These are phyloP conservation scores for Agaricus sinodeliciosus DNA, from an alignment of 768 basidiomycete genomes.

Conservation along the genomic window DNA sequence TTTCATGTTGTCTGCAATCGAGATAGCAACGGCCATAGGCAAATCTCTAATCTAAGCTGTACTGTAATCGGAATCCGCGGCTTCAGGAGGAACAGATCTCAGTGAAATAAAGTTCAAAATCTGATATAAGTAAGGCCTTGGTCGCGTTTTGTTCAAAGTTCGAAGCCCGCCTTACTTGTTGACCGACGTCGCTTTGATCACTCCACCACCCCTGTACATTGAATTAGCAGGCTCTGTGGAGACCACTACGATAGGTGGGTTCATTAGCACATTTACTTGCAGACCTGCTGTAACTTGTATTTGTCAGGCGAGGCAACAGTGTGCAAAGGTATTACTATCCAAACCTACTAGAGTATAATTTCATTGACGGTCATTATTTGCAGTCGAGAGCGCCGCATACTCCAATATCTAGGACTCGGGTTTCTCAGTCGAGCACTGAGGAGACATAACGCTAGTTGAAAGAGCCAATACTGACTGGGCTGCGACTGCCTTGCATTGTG, in stretches of 20 bases:
- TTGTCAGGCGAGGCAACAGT: not conserved
- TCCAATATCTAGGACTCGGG: not conserved
- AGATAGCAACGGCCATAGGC: constrained; percentile 10
- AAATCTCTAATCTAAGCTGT: constrained; percentile 24
- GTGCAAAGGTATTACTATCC: constrained; percentile 4
- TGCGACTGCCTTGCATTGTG: constrained; percentile 4
- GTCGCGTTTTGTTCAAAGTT: not conserved
- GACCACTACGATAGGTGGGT: not conserved
- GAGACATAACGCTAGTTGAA: not conserved
- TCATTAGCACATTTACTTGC: not conserved
- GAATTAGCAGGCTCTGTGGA: not conserved
- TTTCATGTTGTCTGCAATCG: constrained; percentile 7
- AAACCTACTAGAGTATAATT: not conserved
- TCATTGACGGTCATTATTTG: constrained; percentile 1
- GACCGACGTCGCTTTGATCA: not conserved
- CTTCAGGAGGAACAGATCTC: constrained; percentile 14
- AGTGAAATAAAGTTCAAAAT: constrained; percentile 22
- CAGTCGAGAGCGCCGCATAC: not conserved
- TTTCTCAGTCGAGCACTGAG: no score
- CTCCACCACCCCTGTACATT: not conserved
- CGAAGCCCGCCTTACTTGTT: constrained; percentile 4
- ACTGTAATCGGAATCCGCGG: constrained; percentile 24
- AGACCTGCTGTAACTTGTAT: not conserved
- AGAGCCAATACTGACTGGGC: not conserved
- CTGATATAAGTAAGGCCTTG: constrained; percentile 23